These are phyloP conservation scores for Mycena galericulata DNA, from an alignment of 768 basidiomycete genomes.

Conservation along the genomic window DNA sequence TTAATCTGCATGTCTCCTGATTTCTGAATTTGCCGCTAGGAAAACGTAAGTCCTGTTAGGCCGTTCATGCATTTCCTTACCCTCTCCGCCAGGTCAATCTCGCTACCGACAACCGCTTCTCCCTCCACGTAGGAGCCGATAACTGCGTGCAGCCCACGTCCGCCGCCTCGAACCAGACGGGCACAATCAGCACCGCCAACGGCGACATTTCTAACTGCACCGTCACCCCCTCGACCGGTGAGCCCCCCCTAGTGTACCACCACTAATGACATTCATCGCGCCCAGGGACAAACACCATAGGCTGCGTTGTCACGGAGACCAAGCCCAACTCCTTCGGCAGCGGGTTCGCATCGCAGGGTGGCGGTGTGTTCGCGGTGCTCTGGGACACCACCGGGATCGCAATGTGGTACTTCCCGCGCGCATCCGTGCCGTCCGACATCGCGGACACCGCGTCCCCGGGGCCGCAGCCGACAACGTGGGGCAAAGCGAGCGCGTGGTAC, in stretches of 20 bases:
- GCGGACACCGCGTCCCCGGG: slow-evolving; percentile 55
- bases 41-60: slow-evolving; percentile 11
- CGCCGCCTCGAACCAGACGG: slow-evolving; percentile 42
- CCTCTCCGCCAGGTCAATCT: slow-evolving; percentile 22
- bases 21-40: not conserved
- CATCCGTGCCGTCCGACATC: slow-evolving; percentile 70
- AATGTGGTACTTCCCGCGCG: slow-evolving; percentile 58
- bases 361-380: slow-evolving; percentile 71
- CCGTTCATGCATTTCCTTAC: not conserved
- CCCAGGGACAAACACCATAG: slow-evolving; percentile 35
- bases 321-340: slow-evolving; percentile 43
- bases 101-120: slow-evolving; percentile 63
- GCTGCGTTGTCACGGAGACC: slow-evolving; percentile 45
- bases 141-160: slow-evolving; percentile 49
- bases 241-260: too few species aligned
- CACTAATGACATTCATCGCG: not conserved
- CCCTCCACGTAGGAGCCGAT: slow-evolving; percentile 60
- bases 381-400: slow-evolving; percentile 63
- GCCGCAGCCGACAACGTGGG: slow-evolving; percentile 70
- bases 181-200: slow-evolving; percentile 27
- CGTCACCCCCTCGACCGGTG: slow-evolving; percentile 27
- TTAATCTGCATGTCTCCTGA: not conserved
- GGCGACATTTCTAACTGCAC: slow-evolving; percentile 37
- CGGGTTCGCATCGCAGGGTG: slow-evolving; percentile 50
- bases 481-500: slow-evolving; percentile 69